Evolutionary conservation across 371 early-diverging fungal genomes (phyloP).

Genomic region (Apophysomyces elegans): DNA sequence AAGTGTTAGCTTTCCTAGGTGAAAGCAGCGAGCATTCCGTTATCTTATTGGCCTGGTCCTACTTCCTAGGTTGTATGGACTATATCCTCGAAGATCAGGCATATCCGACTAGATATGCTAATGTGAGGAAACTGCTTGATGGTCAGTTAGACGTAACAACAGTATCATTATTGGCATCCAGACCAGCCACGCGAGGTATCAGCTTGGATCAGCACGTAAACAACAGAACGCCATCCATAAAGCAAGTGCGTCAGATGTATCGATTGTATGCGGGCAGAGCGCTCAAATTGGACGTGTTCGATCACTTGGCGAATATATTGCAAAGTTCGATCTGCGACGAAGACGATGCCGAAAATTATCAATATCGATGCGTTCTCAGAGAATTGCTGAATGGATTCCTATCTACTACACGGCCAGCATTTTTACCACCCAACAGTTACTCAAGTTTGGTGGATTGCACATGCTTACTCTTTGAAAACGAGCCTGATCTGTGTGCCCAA

Average conservation of each 20-base stretch:
- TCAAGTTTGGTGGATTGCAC: conserved; percentile 26
- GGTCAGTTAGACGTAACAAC: conserved; percentile 9
- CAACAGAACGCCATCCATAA: conserved; percentile 19
- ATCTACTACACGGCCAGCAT: conserved; percentile 30
- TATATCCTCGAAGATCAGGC: conserved; percentile 9
- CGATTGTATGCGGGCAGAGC: conserved; percentile 38
- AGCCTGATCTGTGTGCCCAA: conserved; percentile 28
- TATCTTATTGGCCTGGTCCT: conserved; percentile 50
- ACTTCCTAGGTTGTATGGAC: conserved; percentile 31
- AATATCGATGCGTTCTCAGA: conserved; percentile 31
- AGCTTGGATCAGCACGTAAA: background rate
- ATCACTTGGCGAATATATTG: conserved; percentile 18
- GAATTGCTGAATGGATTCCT: conserved; percentile 35
- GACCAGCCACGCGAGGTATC: conserved; percentile 22
- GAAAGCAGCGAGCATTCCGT: conserved; percentile 29
- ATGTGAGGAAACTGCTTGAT: conserved; percentile 20
- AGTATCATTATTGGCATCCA: conserved; percentile 18
- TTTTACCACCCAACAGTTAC: conserved; percentile 35
- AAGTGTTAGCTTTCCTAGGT: conserved; percentile 35
- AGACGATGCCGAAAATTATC: conserved; percentile 35
- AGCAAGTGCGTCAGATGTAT: conserved; percentile 27
- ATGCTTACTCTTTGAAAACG: conserved; percentile 29
- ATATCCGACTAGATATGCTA: conserved; percentile 19
- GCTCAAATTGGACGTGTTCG: conserved; percentile 39
- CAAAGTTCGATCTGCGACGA: conserved; percentile 31